Evolutionary conservation across 768 basidiomycete species (phyloP), one percentile per base, ranked within the genome.

Genomic region (Multifurca ochricompacta): DNA sequence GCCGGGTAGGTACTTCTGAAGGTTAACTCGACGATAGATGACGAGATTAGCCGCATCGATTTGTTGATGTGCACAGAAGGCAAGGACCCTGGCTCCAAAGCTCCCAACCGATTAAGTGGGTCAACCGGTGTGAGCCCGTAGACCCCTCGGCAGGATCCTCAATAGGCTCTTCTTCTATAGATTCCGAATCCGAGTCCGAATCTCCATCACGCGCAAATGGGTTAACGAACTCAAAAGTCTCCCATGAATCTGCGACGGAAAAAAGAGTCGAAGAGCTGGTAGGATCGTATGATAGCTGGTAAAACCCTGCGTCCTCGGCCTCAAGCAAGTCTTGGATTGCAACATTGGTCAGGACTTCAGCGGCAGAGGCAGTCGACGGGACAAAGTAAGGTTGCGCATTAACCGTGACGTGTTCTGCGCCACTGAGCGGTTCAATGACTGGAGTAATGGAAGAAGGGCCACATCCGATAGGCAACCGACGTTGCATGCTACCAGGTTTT

Each of bases 331-430:
- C 50, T 47, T 52, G 56, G 13, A 57, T 13, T 4, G 45, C 50
- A 10, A 57, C 45, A 18, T 52, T 47, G 39, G 45, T 41, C 32
- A 57, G 45, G 16, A 57, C 36, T 16, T 57, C 56, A 2, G 45
- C 41, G 16, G 56, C 56, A 27, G 56, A 52, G n/a, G 50, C 56
- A 23, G 50, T 56, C 9, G 55, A 42, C 27, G 18, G 45, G 34
- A 57, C 56, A 27, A 57, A 56, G 16, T 47, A 52, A 9, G 56
- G 50, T 30, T 18, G 32, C 19, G 30, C 45, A 16, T 42, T 48
- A 25, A 51, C 37, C n/a, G 18, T 6, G 32, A 37, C 21, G 9
- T 34, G 39, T 8, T 42, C 50, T 18, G 21, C 45, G 19, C 21
- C 13, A 3, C 51, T 34, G 31, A 35, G 18, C 23, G 21, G 49